phyloP scores from a whole-genome alignment of 306 rosid species.

The Geum urbanum region DNA sequence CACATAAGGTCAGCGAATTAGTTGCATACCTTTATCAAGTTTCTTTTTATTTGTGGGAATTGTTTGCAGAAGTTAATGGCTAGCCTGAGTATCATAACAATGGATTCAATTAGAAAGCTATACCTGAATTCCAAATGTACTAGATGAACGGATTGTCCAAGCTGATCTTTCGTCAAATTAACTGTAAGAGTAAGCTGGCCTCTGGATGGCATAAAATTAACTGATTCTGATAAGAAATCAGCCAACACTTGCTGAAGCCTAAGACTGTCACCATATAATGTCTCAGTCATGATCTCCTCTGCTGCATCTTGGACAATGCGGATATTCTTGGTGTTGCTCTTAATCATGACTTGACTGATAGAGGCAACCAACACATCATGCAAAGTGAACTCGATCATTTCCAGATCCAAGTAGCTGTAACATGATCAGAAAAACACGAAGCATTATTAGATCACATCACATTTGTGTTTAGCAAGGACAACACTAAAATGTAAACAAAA shows the following conservation, averaged over 20 bases:
- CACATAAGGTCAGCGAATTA: no score
- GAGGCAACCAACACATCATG: conserved; percentile 67
- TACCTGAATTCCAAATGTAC: conserved; percentile 82
- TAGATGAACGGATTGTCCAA: conserved; percentile 78
- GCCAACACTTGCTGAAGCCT: conserved; percentile 88
- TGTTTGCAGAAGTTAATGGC: neutral
- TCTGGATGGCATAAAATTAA: conserved; percentile 55
- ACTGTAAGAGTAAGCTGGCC: conserved; percentile 61
- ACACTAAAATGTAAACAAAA: no score
- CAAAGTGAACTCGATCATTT: conserved; percentile 84
- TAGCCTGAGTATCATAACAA: neutral
- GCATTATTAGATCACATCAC: conserved; percentile 8
- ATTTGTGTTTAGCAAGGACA: neutral
- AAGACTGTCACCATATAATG: conserved; percentile 70
- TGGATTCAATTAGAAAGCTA: neutral
- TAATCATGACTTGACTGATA: conserved; percentile 67
- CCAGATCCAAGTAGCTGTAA: conserved; percentile 71
- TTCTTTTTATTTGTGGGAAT: neutral
- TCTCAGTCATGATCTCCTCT: conserved; percentile 47
- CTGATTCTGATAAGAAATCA: conserved; percentile 63
- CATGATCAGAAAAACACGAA: conserved; percentile 17
- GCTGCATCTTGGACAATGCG: conserved; percentile 57
- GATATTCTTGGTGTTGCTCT: conserved; percentile 52
- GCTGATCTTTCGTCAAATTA: conserved; percentile 59
- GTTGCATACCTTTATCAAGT: neutral